These are phyloP conservation scores for Trichoderma pleuroti DNA, from an alignment of 2,329 filamentous ascomycete genomes.

Conservation along the genomic window DNA sequence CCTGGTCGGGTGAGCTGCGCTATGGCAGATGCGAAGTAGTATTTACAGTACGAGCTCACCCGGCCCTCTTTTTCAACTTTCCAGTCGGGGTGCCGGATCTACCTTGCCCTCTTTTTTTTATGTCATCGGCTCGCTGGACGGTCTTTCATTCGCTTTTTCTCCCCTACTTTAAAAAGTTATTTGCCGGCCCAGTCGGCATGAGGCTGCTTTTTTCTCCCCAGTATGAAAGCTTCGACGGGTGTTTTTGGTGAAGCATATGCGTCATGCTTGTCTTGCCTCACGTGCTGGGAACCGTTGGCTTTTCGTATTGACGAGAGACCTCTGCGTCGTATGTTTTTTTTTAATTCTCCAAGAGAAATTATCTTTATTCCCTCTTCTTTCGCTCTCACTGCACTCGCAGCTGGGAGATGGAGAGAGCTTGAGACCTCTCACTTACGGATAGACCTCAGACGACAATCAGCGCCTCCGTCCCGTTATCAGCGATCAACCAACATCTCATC, in stretches of 20 bases:
- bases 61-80: conserved; percentile 20
- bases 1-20: conserved; percentile 22
- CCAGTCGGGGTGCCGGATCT: conserved; percentile 17
- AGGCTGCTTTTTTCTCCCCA: conserved; percentile 23
- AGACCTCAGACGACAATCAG: conserved; percentile 31
- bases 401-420: conserved; percentile 28
- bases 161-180: conserved; percentile 19
- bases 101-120: conserved; percentile 16
- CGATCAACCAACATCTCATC: conserved; percentile 30
- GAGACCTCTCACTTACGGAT: conserved; percentile 31
- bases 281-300: conserved; percentile 43
- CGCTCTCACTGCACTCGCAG: neutral
- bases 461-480: conserved; percentile 26
- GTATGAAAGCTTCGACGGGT: conserved; percentile 42
- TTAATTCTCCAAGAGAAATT: conserved; percentile 16
- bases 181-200: conserved; percentile 21
- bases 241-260: conserved; percentile 41
- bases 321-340: conserved; percentile 36
- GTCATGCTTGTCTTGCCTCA: conserved; percentile 47
- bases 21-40: conserved; percentile 13
- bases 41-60: conserved; percentile 18
- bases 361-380: conserved; percentile 4
- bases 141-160: conserved; percentile 23
- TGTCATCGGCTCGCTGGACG: conserved; percentile 24
- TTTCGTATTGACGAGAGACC: conserved; percentile 39